phyloP scores from a whole-genome alignment of 495 filamentous ascomycete species.

The Aspergillus biplanus region DNA sequence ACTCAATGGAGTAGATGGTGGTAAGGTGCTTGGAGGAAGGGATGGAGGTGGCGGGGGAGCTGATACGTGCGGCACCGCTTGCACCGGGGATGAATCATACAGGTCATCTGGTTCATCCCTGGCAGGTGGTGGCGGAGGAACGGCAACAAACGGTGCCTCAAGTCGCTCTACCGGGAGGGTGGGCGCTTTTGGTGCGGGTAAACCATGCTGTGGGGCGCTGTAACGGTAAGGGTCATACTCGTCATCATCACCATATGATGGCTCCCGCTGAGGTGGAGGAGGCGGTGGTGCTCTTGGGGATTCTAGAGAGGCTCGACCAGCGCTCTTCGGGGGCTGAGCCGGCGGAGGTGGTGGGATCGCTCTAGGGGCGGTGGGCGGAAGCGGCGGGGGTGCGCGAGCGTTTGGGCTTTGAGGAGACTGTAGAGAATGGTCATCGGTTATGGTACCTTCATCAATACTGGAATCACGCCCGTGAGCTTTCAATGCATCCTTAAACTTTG shows the following conservation, averaged over 20 bases:
- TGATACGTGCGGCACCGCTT: conserved; percentile 44
- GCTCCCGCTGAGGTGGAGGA: conserved; percentile 47
- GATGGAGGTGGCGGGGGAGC: conserved; percentile 37
- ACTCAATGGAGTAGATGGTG: conserved; percentile 47
- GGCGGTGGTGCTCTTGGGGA: conserved; percentile 73
- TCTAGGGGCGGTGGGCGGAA: conserved; percentile 56
- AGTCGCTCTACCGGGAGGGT: conserved; percentile 27
- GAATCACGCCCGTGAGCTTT: conserved; percentile 79
- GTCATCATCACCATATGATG: conserved; percentile 58
- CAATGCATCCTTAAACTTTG: conserved; percentile 86
- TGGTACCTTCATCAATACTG: conserved; percentile 64
- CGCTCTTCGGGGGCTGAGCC: conserved; percentile 49
- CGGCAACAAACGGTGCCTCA: conserved; percentile 27
- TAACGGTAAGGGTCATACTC: conserved; percentile 80
- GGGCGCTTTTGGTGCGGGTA: conserved; percentile 37
- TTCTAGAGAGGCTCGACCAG: conserved; percentile 61
- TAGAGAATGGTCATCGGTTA: conserved; percentile 55
- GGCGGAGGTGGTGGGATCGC: conserved; percentile 60
- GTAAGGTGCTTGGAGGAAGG: conserved; percentile 39
- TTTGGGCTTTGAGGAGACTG: conserved; percentile 51
- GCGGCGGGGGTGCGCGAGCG: conserved; percentile 59
- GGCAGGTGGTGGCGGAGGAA: conserved; percentile 36
- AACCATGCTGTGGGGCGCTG: conserved; percentile 48
- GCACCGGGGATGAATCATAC: conserved; percentile 59
- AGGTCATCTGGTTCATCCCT: conserved; percentile 51